A percentile compares a stretch with the other conserved stretches of the same genome.
Conservation (phyloP, 1,284 basidiomycete species). For the Irpex lacteus region DNA sequence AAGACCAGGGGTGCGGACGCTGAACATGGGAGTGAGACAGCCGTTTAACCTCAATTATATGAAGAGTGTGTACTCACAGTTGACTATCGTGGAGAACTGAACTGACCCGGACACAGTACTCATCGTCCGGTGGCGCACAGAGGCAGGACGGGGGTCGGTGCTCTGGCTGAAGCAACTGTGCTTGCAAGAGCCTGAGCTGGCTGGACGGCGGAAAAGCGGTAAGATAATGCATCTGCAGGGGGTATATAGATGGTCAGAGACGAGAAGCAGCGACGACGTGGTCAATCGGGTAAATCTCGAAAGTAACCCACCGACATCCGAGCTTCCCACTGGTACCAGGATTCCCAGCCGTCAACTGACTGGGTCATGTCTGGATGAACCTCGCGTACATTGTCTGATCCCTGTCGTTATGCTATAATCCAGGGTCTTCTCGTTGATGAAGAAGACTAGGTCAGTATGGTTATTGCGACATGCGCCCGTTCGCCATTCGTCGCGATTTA, state of each 20-base stretch:
- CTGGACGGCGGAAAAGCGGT: background rate
- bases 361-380: slow-evolving; percentile 18
- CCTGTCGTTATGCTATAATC: background rate
- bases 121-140: background rate
- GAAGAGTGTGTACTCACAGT: background rate
- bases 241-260: slow-evolving; percentile 17
- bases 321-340: slow-evolving; percentile 19
- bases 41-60: background rate
- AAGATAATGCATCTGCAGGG: slow-evolving; percentile 6
- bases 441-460: slow-evolving; percentile 1
- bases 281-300: slow-evolving; percentile 31
- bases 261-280: slow-evolving; percentile 8
- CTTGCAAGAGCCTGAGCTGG: slow-evolving; percentile 4
- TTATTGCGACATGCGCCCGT: slow-evolving; percentile 1
- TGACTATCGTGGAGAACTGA: background rate
- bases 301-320: slow-evolving; percentile 22
- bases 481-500: background rate
- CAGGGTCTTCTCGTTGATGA: background rate
- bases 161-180: slow-evolving; percentile 1
- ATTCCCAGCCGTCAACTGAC: slow-evolving; percentile 26
- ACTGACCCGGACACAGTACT: background rate
- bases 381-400: slow-evolving; percentile 12
- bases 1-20: background rate
- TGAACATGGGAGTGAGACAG: background rate
- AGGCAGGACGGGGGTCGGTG: background rate